Conservation (phyloP, 2,329 filamentous ascomycete genomes). For the Alternaria triticimaculans region DNA sequence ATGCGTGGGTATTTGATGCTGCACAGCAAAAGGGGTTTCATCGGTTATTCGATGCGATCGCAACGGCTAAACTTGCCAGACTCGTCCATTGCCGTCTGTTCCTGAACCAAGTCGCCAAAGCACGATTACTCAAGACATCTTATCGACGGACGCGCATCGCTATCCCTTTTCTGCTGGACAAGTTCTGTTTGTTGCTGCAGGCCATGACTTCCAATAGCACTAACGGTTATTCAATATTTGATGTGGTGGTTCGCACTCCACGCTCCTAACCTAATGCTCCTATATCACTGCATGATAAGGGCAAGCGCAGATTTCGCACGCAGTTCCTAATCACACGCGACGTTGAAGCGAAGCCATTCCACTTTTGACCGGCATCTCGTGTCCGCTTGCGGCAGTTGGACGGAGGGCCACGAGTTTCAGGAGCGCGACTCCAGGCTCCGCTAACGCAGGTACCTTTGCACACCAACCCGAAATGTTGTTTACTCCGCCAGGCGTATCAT, state of each 20-base stretch:
- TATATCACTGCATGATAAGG: slow-evolving; percentile 20
- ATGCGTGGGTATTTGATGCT: not conserved
- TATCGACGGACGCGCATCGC: slow-evolving; percentile 6
- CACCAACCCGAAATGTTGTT: slow-evolving; percentile 40
- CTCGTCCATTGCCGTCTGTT: slow-evolving; percentile 6
- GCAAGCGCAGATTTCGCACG: slow-evolving; percentile 18
- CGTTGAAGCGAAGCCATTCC: slow-evolving; percentile 29
- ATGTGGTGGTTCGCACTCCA: slow-evolving; percentile 12
- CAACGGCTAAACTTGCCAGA: slow-evolving; percentile 33
- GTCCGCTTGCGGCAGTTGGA: slow-evolving; percentile 31
- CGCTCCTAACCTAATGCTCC: slow-evolving; percentile 28
- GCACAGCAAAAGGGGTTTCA: slow-evolving; percentile 4
- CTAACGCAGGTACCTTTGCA: slow-evolving; percentile 48
- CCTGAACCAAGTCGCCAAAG: slow-evolving; percentile 18
- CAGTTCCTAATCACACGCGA: slow-evolving; percentile 16
- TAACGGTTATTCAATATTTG: slow-evolving; percentile 22
- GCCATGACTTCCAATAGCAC: slow-evolving; percentile 26
- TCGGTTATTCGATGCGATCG: slow-evolving; percentile 5
- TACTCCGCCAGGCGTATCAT: slow-evolving; percentile 41
- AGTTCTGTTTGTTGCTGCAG: slow-evolving; percentile 16
- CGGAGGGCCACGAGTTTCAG: slow-evolving; percentile 42
- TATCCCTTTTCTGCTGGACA: slow-evolving; percentile 14
- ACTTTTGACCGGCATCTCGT: slow-evolving; percentile 29
- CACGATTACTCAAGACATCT: slow-evolving; percentile 2
- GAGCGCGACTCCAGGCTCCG: slow-evolving; percentile 27